Conservation (phyloP, 129 eudicot species). For the Helianthus tuberosus region DNA sequence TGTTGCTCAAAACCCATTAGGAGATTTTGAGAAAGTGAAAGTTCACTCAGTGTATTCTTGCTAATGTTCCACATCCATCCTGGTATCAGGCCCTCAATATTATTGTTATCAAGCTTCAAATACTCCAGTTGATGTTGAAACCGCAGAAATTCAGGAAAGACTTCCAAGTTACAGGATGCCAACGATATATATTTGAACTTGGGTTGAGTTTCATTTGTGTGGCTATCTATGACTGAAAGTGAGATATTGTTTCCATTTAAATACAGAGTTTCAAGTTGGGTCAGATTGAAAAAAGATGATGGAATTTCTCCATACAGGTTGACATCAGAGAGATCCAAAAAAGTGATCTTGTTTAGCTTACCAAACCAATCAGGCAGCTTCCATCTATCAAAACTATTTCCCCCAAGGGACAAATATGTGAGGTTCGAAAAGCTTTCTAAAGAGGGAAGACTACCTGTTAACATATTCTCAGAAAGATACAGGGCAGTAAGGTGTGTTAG, state of each 20-base stretch:
- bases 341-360: conserved; percentile 3
- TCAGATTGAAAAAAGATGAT: no score
- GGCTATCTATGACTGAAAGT: no score
- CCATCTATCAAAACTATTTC: not conserved
- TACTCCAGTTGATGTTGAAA: conserved; percentile 15
- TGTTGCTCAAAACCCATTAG: no score
- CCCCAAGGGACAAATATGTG: not conserved
- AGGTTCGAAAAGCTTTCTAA: conserved; percentile 26
- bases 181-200: no score
- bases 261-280: no score
- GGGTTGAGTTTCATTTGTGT: no score
- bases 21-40: not conserved
- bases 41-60: not conserved
- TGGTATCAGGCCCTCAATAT: conserved; percentile 18
- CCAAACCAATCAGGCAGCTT: conserved; percentile 6
- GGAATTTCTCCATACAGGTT: no score
- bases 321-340: no score
- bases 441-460: conserved; percentile 21
- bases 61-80: conserved; percentile 29
- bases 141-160: no score
- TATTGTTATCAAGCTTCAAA: not conserved
- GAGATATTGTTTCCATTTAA: no score
- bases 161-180: no score
- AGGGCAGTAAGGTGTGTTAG: no score
- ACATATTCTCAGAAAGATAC: not conserved